Conservation (phyloP, 2,329 filamentous ascomycete genomes). For the Fusarium annulatum region DNA sequence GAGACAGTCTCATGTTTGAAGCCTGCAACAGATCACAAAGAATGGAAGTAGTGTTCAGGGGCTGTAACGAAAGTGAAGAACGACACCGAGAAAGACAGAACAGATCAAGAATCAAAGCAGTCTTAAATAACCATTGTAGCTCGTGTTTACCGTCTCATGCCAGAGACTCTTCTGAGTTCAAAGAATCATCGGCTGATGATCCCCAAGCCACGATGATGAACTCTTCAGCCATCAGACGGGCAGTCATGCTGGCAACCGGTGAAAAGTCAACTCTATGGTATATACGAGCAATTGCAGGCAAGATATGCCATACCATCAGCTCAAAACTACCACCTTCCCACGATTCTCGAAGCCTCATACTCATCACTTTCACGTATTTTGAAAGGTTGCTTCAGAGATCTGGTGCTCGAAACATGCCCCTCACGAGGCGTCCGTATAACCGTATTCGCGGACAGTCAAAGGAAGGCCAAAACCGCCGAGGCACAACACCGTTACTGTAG, state of each 20-base stretch:
- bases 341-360: not conserved
- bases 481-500: not conserved
- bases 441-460: not conserved
- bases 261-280: not conserved
- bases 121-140: conserved; percentile 15
- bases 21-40: not conserved
- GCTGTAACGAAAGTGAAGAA: not conserved
- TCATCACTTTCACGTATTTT: not conserved
- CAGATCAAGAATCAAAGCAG: not conserved
- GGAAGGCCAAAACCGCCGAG: not conserved
- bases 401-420: conserved; percentile 3
- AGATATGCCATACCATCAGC: not conserved
- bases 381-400: not conserved
- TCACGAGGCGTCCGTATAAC: conserved; percentile 5
- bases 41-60: not conserved
- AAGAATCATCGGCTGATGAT: conserved; percentile 2
- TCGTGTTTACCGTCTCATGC: not conserved
- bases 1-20: conserved; percentile 39
- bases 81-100: not conserved
- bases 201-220: not conserved
- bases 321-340: too few relatives aligned
- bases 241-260: not conserved
- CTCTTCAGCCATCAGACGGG: not conserved
- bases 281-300: not conserved
- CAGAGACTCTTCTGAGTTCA: not conserved